Evolutionary conservation across 257 asterid genomes (phyloP).

Genomic region (Jacaranda mimosifolia): DNA sequence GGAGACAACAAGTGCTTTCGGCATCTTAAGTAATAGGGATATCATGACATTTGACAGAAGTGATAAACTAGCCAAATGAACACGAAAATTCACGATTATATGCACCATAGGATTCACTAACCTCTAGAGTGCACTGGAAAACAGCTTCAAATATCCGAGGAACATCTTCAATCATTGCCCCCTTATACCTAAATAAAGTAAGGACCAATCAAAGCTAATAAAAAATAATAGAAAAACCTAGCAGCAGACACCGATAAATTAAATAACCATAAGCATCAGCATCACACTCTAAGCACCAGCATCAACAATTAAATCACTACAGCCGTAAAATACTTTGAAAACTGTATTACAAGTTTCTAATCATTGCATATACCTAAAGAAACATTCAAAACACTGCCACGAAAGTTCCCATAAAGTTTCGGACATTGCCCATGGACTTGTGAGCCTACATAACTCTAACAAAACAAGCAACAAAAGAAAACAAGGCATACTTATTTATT

Average conservation of each 20-base stretch:
- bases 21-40: slow-evolving; percentile 8
- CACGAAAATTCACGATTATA: not conserved
- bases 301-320: not conserved
- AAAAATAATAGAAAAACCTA: slow-evolving; percentile 25
- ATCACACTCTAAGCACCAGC: not conserved
- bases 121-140: slow-evolving; percentile 98
- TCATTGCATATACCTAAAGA: not conserved
- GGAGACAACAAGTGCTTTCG: not conserved
- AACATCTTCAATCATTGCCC: slow-evolving; percentile 93
- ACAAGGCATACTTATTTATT: slow-evolving; percentile 81
- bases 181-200: slow-evolving; percentile 69
- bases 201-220: not conserved
- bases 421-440: not conserved
- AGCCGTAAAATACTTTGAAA: not conserved
- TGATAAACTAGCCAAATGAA: not conserved
- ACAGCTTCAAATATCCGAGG: slow-evolving; percentile 97
- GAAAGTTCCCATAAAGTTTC: not conserved
- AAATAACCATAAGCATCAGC: slow-evolving; percentile 18
- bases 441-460: not conserved
- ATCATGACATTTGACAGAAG: not conserved
- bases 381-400: not conserved
- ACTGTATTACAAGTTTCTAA: slow-evolving; percentile 1
- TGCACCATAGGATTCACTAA: slow-evolving; percentile 35
- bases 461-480: slow-evolving; percentile 14
- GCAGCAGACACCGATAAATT: not conserved